Evolutionary conservation across 2,329 filamentous ascomycete genomes (phyloP).

Genomic region (Karstenula rhodostoma): DNA sequence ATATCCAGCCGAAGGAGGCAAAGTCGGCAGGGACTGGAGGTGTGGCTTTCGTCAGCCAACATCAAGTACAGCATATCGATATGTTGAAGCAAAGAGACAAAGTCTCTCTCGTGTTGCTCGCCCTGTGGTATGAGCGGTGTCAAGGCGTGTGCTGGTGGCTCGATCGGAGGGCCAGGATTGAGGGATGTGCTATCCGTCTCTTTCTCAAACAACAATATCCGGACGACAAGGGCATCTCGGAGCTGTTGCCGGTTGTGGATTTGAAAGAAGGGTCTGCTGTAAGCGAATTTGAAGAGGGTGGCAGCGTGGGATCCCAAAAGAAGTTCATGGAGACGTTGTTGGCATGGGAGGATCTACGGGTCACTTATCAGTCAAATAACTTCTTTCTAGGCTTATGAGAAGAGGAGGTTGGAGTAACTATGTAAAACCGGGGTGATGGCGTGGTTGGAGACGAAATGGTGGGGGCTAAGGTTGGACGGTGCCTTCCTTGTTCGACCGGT

Average conservation of each 20-base stretch:
- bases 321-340: background rate
- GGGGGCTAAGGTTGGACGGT: background rate
- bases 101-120: slow-evolving; percentile 60
- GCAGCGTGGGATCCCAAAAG: background rate
- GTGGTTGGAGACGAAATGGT: background rate
- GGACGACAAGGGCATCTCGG: background rate
- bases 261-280: background rate
- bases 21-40: slow-evolving; percentile 26
- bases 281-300: background rate
- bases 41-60: background rate
- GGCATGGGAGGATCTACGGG: background rate
- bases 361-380: background rate
- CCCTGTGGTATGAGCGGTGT: slow-evolving; percentile 61
- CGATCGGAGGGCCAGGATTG: slow-evolving; percentile 2
- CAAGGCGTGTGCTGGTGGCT: slow-evolving; percentile 11
- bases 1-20: background rate
- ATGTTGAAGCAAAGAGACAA: slow-evolving; percentile 59
- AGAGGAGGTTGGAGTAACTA: no score
- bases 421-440: background rate
- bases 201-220: slow-evolving; percentile 1
- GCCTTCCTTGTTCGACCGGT: background rate
- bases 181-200: slow-evolving; percentile 2
- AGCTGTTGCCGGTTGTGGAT: background rate
- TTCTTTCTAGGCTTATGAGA: background rate
- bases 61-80: slow-evolving; percentile 28